Evolutionary conservation across 805 yeast genomes (phyloP), one percentile per base, ranked within the genome.

Genomic region (Saccharomycopsis sp.): DNA sequence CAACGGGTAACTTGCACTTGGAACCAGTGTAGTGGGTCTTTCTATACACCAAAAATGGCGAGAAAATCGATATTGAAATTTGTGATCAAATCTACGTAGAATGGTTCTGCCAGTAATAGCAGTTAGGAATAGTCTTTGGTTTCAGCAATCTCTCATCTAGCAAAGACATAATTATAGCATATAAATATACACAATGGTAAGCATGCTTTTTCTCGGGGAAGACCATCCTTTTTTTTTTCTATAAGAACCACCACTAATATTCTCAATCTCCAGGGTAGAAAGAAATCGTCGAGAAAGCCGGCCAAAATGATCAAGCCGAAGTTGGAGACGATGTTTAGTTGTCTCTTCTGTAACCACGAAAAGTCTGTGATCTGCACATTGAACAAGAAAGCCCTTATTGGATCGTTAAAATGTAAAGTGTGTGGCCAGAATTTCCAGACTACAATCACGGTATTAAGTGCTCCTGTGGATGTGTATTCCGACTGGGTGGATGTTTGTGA

Each of bases 401-500:
- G 98, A 22, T 83, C 86, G 23, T 73, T 94, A 60, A 84, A 82
- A 63, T 93, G 99, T 72, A 94, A 94, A 69, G 86, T 91, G 38
- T 93, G 99, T 70, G 97, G 97, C 0, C 97, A 92, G 71, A 80
- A 83, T 44, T 93, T 94, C 76, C 97, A 92, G 70, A 83, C 96
- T 2, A 83, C 91, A 53, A 89, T 92, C 65, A 89, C 89, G 70
- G 82, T 75, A 1, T 64, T 77, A 15, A 83, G 90, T 15, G 97
- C 89, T 59, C 97, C 99, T 0, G 91, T 93, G 49, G 99, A 93
- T 73, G 87, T 93, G 15, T 93, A 93, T 69, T 86, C 96, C 54
- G 98, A 93, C 70, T 93, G 99, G 99, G 90, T 90, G 56, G 99
- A 93, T 75, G 98, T 98, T 0, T 88, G 93, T 73, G 96, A 87